phyloP scores from a whole-genome alignment of 306 rosid species.

The cucumber (Cucumis sativus) region DNA sequence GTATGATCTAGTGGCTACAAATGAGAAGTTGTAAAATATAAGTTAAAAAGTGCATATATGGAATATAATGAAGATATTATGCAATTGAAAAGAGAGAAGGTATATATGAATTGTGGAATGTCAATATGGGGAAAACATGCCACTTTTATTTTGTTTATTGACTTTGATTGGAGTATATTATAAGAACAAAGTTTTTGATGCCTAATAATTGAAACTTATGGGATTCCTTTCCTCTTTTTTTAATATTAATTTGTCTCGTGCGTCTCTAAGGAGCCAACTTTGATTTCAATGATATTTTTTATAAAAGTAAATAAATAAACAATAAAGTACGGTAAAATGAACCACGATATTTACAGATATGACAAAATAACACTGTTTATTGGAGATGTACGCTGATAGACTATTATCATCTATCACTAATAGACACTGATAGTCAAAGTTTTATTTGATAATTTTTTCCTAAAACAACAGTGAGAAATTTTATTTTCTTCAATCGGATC shows the following conservation, averaged over 20 bases:
- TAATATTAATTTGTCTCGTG: not conserved
- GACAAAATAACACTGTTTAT: too few species aligned
- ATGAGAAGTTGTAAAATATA: not conserved
- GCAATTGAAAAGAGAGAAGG: not conserved
- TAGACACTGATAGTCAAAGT: too few species aligned
- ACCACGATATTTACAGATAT: too few species aligned
- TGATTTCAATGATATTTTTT: too few species aligned
- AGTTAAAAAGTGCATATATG: too few species aligned
- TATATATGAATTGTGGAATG: not conserved
- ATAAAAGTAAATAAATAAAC: too few species aligned
- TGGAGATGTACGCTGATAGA: too few species aligned
- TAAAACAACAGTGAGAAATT: too few species aligned
- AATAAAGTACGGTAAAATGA: too few species aligned
- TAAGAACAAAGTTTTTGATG: not conserved
- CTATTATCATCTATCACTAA: too few species aligned
- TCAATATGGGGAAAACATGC: not conserved
- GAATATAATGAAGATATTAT: not conserved
- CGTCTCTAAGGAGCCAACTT: not conserved
- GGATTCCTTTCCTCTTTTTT: not conserved
- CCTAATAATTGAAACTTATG: not conserved
- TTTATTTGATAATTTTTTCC: too few species aligned
- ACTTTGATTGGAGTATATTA: not conserved
- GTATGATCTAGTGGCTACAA: not conserved
- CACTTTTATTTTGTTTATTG: not conserved
- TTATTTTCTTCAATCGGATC: too few species aligned